Evolutionary conservation across 1,284 basidiomycete species (phyloP).

Genomic region (Microbotryum saponariae): DNA sequence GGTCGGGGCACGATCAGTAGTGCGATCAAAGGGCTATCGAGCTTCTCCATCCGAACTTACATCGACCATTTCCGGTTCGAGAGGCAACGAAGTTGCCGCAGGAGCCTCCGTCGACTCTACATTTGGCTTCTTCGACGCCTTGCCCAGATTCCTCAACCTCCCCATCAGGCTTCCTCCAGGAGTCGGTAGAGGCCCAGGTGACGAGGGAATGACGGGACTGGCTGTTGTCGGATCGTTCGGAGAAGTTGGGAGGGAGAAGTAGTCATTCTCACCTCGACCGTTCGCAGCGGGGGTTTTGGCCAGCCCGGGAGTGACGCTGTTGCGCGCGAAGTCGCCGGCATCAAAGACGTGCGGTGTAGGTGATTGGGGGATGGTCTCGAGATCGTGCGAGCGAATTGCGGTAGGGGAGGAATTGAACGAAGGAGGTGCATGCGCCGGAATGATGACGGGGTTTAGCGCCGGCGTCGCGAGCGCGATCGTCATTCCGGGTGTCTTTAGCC

Average conservation of each 20-base stretch:
- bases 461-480: conserved; percentile 58
- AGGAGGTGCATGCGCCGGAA: conserved; percentile 38
- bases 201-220: background rate
- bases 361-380: conserved; percentile 22
- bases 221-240: background rate
- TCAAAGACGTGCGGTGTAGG: conserved; percentile 8
- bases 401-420: conserved; percentile 7
- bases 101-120: conserved; percentile 4
- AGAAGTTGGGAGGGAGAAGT: conserved; percentile 25
- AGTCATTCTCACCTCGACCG: conserved; percentile 24
- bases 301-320: conserved; percentile 1
- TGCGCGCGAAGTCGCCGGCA: background rate
- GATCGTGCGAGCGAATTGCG: conserved; percentile 5
- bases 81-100: conserved; percentile 13
- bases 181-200: conserved; percentile 5
- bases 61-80: background rate
- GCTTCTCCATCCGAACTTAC: no score
- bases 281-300: conserved; percentile 15
- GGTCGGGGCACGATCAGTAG: no score
- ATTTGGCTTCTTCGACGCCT: conserved; percentile 20
- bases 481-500: conserved; percentile 43
- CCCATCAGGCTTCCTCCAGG: conserved; percentile 27
- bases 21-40: no score
- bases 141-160: conserved; percentile 23
- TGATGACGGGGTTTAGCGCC: conserved; percentile 52